Conservation (phyloP, 768 basidiomycete genomes). For the Lactifluus rugatus region DNA sequence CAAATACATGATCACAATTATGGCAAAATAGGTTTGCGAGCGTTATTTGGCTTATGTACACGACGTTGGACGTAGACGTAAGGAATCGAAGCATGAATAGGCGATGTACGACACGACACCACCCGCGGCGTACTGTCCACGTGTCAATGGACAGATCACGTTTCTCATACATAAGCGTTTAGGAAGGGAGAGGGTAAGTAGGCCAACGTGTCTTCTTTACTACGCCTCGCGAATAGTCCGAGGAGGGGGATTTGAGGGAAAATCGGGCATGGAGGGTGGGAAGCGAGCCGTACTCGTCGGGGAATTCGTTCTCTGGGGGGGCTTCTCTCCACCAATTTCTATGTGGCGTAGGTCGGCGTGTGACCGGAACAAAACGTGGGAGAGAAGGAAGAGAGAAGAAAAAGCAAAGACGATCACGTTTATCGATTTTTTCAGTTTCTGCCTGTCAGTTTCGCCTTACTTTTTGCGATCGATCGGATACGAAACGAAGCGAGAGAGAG, state of each 20-base stretch:
- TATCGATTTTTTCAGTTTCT: no score
- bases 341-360: neutral
- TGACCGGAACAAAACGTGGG: neutral
- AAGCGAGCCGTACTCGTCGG: no score
- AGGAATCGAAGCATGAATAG: slow-evolving; percentile 8
- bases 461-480: slow-evolving; percentile 5
- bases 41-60: slow-evolving; percentile 6
- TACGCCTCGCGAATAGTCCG: no score
- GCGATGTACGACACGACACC: slow-evolving; percentile 2
- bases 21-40: neutral
- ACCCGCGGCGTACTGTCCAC: neutral
- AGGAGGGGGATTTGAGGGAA: no score
- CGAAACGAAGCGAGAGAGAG: neutral
- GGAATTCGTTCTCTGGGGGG: no score
- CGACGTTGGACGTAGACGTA: neutral
- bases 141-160: no score
- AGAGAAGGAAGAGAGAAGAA: neutral
- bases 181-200: no score
- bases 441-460: no score
- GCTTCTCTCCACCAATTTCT: neutral
- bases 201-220: no score
- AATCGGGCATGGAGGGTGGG: no score
- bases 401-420: neutral
- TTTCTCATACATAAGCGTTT: neutral
- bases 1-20: neutral